Evolutionary conservation across 176 grass and related monocot genomes (phyloP).

Genomic region (Oryza meridionalis): DNA sequence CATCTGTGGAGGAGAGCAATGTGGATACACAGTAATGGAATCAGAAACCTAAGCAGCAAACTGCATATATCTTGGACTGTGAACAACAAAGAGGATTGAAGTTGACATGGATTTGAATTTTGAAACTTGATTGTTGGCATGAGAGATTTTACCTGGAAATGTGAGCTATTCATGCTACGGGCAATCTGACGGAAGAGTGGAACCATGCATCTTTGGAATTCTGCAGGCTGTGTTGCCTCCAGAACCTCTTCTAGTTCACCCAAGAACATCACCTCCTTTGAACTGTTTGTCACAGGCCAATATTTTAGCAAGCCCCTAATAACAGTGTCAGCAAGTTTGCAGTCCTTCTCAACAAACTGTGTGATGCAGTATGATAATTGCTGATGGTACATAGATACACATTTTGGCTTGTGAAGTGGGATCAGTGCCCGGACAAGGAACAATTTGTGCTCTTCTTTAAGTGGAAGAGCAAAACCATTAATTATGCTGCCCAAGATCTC

Average conservation of each 20-base stretch:
- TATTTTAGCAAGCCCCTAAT: constrained; percentile 95
- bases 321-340: constrained; percentile 90
- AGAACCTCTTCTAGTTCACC: constrained; percentile 95
- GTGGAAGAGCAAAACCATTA: constrained; percentile 92
- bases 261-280: constrained; percentile 99
- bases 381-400: constrained; percentile 84
- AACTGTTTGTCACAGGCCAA: constrained; percentile 98
- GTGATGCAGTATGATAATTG: constrained; percentile 93
- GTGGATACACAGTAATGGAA: background rate
- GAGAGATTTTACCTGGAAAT: constrained; percentile 85
- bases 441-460: constrained; percentile 97
- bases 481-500: constrained; percentile 97
- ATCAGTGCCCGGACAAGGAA: constrained; percentile 91
- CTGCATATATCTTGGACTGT: background rate
- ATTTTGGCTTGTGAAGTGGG: constrained; percentile 97
- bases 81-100: background rate
- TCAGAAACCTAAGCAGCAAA: constrained; percentile 23
- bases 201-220: constrained; percentile 92
- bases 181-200: constrained; percentile 78
- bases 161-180: constrained; percentile 81
- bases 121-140: constrained; percentile 11
- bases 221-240: constrained; percentile 86
- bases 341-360: constrained; percentile 98
- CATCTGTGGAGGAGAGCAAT: constrained; percentile 15
- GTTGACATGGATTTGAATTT: constrained; percentile 37